These are phyloP conservation scores for Diaporthe sp. DNA, from an alignment of 2,329 filamentous ascomycete species.

Conservation along the genomic window DNA sequence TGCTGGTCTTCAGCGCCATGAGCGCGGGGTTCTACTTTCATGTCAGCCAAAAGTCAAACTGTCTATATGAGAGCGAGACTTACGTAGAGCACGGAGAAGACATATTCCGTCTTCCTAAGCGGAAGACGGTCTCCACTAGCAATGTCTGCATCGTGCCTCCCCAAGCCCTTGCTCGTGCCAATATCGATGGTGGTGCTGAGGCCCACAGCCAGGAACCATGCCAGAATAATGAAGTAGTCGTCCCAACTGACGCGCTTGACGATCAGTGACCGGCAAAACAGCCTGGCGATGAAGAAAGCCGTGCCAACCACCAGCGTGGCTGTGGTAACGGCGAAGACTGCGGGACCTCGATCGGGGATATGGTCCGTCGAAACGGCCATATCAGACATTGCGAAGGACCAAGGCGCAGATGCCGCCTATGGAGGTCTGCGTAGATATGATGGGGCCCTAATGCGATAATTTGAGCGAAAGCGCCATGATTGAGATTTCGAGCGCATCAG, in stretches of 20 bases:
- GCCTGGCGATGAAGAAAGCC: slow-evolving; percentile 80
- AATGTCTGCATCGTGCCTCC: slow-evolving; percentile 76
- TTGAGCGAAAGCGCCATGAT: slow-evolving; percentile 29
- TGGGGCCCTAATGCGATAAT: slow-evolving; percentile 27
- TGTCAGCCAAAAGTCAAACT: slow-evolving; percentile 33
- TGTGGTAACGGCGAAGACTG: slow-evolving; percentile 79
- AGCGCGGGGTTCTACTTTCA: slow-evolving; percentile 81
- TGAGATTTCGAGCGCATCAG: slow-evolving; percentile 32
- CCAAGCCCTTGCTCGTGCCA: slow-evolving; percentile 75
- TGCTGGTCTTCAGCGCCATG: slow-evolving; percentile 94
- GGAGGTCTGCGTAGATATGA: slow-evolving; percentile 34
- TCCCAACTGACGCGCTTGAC: slow-evolving; percentile 80
- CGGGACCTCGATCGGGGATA: slow-evolving; percentile 66
- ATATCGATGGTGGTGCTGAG: slow-evolving; percentile 76
- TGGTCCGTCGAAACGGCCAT: slow-evolving; percentile 43
- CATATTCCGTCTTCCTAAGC: slow-evolving; percentile 73
- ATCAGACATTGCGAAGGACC: slow-evolving; percentile 27
- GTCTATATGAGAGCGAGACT: slow-evolving; percentile 43
- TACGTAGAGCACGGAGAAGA: slow-evolving; percentile 75
- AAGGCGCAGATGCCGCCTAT: slow-evolving; percentile 20
- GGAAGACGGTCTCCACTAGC: slow-evolving; percentile 59
- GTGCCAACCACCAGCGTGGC: slow-evolving; percentile 78
- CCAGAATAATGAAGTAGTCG: slow-evolving; percentile 84
- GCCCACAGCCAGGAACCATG: slow-evolving; percentile 81
- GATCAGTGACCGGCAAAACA: slow-evolving; percentile 80